These are phyloP conservation scores for Colletotrichum sp. DNA, from an alignment of 2,329 filamentous ascomycete genomes.

Conservation along the genomic window DNA sequence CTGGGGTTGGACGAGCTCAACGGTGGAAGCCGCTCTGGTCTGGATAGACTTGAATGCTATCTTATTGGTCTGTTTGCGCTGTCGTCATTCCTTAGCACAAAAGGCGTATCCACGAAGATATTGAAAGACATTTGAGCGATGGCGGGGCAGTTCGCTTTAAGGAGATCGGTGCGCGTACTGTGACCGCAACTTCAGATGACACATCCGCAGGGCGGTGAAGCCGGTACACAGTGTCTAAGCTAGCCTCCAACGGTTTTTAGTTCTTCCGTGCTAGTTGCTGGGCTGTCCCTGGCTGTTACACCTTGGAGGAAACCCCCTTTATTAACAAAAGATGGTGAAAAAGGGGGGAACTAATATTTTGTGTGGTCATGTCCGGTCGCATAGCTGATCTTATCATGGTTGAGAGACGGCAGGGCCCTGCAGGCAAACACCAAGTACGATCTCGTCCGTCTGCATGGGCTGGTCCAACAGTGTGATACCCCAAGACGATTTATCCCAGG, in stretches of 20 bases:
- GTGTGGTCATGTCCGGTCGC: background rate
- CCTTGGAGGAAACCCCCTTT: background rate
- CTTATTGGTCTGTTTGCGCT: conserved; percentile 17
- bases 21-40: background rate
- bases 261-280: background rate
- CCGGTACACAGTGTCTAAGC: conserved; percentile 1
- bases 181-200: conserved; percentile 10
- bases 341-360: background rate
- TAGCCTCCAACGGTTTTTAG: background rate
- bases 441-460: background rate
- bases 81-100: conserved; percentile 15
- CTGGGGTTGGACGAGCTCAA: background rate
- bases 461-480: conserved; percentile 2
- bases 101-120: conserved; percentile 14
- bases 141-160: conserved; percentile 10
- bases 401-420: background rate
- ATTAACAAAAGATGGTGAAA: background rate
- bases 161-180: background rate
- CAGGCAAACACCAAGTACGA: background rate
- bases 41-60: background rate
- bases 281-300: background rate
- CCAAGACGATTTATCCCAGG: conserved; percentile 7
- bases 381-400: background rate
- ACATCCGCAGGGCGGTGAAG: background rate
- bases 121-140: conserved; percentile 12